Base-by-base conservation (phyloP, 495 filamentous ascomycete species). In the Pseudomonodictys pantanalensis region DNA sequence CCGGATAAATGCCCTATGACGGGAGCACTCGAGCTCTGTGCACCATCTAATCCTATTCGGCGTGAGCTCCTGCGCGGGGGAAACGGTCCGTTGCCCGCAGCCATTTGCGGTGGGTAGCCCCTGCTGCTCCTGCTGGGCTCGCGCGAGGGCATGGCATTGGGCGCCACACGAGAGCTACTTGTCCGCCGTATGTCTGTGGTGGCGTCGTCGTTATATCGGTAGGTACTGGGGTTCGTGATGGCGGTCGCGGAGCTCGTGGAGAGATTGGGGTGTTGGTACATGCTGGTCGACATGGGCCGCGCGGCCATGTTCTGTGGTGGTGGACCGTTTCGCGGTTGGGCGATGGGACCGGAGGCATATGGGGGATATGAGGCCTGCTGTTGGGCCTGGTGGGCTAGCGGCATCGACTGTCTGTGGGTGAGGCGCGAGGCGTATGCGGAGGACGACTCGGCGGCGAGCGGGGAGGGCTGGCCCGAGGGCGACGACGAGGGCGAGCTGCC, bases 61-160 rank as follows among this genome's bases (percentile, higher is more conserved):
- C 79, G 83, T 15, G 86, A 90, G 68, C 81, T 88, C 68, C 85
- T 80, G 60, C 86, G 79, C 67, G 81, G 79, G 29, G 81, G 77
- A 43, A 74, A 64, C 33, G 78, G 76, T n/a, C 77, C 79, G 67
- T 81, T 87, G 1, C 79, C 80, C 25, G 76, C 56, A 8, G 73
- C 71, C 30, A 83, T 42, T 39, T 63, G 76, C 29, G 83, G 81
- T 53, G 77, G 75, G 60, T 82, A 82, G 56, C 77, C 26, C 62
- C 82, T 83, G 65, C 86, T 86, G 64, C 81, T 83, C 62, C 89
- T 85, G 67, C 83, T 91, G 30, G 79, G 76, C 64, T 93, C 87
- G 65, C 88, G 79, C 30, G 81, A 78, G 5, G 83, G 85, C 66
- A 86, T 78, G 20, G 81, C 84, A 33, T 79, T 73, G 10, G 78